Conservation (phyloP, 2,329 filamentous ascomycete genomes). For the Pestalotiopsis sp. region DNA sequence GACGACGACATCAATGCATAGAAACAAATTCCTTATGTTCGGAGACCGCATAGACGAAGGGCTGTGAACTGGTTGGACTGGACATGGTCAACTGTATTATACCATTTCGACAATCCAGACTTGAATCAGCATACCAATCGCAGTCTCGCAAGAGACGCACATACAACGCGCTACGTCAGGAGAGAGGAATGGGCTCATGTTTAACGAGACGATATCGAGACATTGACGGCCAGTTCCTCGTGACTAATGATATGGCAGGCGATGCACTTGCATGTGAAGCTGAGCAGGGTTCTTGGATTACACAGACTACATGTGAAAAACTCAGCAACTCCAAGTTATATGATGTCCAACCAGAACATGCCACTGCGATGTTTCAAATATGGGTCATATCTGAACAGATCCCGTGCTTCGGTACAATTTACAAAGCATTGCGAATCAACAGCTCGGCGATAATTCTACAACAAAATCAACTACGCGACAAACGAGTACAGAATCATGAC, state of each 20-base stretch:
- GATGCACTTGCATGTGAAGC: not conserved
- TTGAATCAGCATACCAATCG: conserved; percentile 10
- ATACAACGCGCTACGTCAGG: not conserved
- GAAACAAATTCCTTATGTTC: conserved; percentile 10
- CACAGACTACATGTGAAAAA: not conserved
- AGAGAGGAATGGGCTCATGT: not conserved
- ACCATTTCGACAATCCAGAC: conserved; percentile 14
- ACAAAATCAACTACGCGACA: not conserved
- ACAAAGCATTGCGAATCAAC: not conserved
- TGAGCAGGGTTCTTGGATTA: not conserved
- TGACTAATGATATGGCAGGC: not conserved
- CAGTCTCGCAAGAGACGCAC: not conserved
- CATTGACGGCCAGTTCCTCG: not conserved
- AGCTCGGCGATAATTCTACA: not conserved
- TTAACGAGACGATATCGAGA: not conserved
- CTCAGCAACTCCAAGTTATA: not conserved
- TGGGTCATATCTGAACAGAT: not conserved
- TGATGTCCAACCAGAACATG: not conserved
- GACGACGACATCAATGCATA: conserved; percentile 6
- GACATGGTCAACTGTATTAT: conserved; percentile 12
- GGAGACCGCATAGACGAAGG: conserved; percentile 6
- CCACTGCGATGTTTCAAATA: not conserved
- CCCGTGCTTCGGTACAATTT: too few species aligned
- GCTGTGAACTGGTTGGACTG: conserved; percentile 8
- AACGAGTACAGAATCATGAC: too few species aligned